Conservation (phyloP, 495 filamentous ascomycete species). For the Cercophora sp. region DNA sequence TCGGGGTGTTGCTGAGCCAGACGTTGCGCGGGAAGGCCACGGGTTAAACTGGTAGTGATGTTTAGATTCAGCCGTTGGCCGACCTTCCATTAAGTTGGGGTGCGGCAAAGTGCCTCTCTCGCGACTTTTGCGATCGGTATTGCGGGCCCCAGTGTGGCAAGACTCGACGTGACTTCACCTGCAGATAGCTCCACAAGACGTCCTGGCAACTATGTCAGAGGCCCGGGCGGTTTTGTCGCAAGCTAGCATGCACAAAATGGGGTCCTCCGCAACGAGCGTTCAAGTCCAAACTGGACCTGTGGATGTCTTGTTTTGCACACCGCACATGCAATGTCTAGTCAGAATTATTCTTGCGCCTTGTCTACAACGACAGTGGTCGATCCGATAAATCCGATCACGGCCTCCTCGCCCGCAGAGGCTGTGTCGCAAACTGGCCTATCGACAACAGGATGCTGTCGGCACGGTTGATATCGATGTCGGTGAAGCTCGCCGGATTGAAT, state of each 20-base stretch:
- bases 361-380: no score
- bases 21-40: conserved; percentile 36
- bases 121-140: conserved; percentile 14
- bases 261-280: background rate
- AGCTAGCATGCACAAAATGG: conserved; percentile 1
- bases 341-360: no score
- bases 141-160: conserved; percentile 14
- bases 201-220: conserved; percentile 9
- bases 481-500: no score
- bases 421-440: no score
- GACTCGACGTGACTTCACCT: conserved; percentile 7
- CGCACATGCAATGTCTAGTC: no score
- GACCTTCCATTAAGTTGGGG: conserved; percentile 48
- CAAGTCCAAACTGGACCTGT: no score
- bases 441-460: no score
- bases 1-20: conserved; percentile 23
- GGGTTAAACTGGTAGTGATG: conserved; percentile 44
- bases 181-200: conserved; percentile 5
- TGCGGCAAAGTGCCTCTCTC: conserved; percentile 19
- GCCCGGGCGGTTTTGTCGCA: conserved; percentile 7
- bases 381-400: no score
- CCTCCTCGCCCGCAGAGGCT: no score
- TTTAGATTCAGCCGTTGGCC: conserved; percentile 48
- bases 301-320: no score
- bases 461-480: no score